Conservation (phyloP, 1,284 basidiomycete species). For the Ceraceosorus guamensis region DNA sequence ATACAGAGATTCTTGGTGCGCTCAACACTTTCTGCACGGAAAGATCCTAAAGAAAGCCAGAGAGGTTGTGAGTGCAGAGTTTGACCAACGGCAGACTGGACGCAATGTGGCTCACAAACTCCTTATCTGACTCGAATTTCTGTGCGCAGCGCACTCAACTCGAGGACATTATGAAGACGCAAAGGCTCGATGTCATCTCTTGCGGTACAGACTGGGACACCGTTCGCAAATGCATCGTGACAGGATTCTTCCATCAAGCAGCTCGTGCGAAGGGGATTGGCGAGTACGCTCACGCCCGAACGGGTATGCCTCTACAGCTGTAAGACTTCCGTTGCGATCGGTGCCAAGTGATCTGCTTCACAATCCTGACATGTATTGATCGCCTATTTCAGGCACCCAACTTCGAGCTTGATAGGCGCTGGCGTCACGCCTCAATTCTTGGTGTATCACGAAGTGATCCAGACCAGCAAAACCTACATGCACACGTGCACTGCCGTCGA, state of each 20-base stretch:
- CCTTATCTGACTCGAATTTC: neutral
- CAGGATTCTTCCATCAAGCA: conserved; percentile 98
- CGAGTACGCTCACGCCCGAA: conserved; percentile 94
- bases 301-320: conserved; percentile 74
- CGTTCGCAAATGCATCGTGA: conserved; percentile 92
- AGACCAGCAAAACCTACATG: conserved; percentile 37
- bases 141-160: conserved; percentile 64
- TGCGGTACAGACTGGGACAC: conserved; percentile 93
- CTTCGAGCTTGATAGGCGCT: conserved; percentile 88
- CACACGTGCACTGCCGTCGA: conserved; percentile 46
- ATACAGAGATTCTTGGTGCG: conserved; percentile 82
- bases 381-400: conserved; percentile 61
- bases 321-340: neutral
- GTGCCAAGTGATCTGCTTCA: neutral
- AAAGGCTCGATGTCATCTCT: conserved; percentile 84
- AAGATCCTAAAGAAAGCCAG: conserved; percentile 89
- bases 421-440: conserved; percentile 96
- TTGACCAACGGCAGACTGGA: no score
- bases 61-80: conserved; percentile 58
- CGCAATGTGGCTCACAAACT: neutral
- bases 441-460: conserved; percentile 74
- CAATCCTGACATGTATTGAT: no score
- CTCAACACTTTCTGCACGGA: conserved; percentile 90
- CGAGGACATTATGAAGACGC: conserved; percentile 97
- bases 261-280: conserved; percentile 96